Evolutionary conservation across 1,139 yeast species (phyloP).

Genomic region (Spathaspora sp.): DNA sequence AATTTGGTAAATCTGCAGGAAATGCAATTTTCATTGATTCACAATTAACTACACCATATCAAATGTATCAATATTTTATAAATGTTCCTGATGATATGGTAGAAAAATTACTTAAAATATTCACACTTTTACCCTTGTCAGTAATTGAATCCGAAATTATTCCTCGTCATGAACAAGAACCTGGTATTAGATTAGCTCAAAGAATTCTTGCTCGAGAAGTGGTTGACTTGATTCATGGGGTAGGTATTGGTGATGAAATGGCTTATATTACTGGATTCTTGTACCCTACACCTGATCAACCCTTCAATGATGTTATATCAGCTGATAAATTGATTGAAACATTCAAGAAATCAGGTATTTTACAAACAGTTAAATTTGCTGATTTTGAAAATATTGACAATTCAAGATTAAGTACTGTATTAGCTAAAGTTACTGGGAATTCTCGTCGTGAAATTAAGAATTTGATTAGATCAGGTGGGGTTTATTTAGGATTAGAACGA

Average conservation of each 20-base stretch:
- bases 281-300: slow-evolving; percentile 59
- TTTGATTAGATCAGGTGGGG: slow-evolving; percentile 68
- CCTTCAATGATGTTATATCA: slow-evolving; percentile 44
- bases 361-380: slow-evolving; percentile 40
- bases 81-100: slow-evolving; percentile 81
- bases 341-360: slow-evolving; percentile 61
- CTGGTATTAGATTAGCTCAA: slow-evolving; percentile 72
- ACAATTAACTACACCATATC: slow-evolving; percentile 71
- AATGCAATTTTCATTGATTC: slow-evolving; percentile 89
- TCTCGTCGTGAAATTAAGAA: slow-evolving; percentile 58
- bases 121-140: slow-evolving; percentile 71
- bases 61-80: slow-evolving; percentile 82
- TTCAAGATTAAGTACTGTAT: slow-evolving; percentile 40
- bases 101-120: slow-evolving; percentile 63
- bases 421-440: slow-evolving; percentile 38
- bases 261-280: slow-evolving; percentile 62
- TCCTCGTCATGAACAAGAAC: slow-evolving; percentile 52
- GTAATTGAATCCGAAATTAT: slow-evolving; percentile 55
- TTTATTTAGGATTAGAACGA: slow-evolving; percentile 65
- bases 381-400: slow-evolving; percentile 30
- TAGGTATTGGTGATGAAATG: slow-evolving; percentile 68
- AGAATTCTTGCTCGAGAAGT: slow-evolving; percentile 77
- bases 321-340: slow-evolving; percentile 58
- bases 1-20: slow-evolving; percentile 97
- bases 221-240: slow-evolving; percentile 84